phyloP scores from a whole-genome alignment of 257 asterid species.

The Fraxinus americana region DNA sequence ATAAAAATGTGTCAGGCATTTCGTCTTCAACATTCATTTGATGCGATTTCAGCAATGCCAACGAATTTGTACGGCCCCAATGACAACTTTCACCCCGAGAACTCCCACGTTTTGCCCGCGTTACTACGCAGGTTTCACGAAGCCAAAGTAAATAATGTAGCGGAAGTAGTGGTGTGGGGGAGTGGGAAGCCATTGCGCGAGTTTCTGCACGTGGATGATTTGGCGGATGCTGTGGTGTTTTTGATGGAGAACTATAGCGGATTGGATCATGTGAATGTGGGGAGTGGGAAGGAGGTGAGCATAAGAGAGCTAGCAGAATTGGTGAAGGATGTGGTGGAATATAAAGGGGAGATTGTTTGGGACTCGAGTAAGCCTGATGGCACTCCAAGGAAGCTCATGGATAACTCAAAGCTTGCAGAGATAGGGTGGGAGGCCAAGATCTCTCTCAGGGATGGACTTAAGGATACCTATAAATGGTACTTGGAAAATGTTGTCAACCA shows the following conservation, averaged over 20 bases:
- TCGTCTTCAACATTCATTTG: constrained; percentile 66
- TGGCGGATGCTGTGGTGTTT: constrained; percentile 79
- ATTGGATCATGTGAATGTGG: constrained; percentile 86
- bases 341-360: constrained; percentile 80
- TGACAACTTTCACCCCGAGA: constrained; percentile 89
- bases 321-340: constrained; percentile 89
- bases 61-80: constrained; percentile 78
- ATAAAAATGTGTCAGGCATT: constrained; percentile 90
- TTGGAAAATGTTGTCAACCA: constrained; percentile 59
- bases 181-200: constrained; percentile 88
- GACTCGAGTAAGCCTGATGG: constrained; percentile 91
- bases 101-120: constrained; percentile 92
- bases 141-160: constrained; percentile 55
- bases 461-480: constrained; percentile 75
- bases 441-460: constrained; percentile 72
- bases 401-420: constrained; percentile 70
- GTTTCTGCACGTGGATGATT: constrained; percentile 87
- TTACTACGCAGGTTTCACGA: constrained; percentile 80
- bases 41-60: constrained; percentile 90
- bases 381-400: constrained; percentile 97
- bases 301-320: constrained; percentile 83
- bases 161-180: constrained; percentile 90
- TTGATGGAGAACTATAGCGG: constrained; percentile 72
- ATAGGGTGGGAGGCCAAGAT: constrained; percentile 89
- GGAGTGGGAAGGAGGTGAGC: constrained; percentile 88